Conservation (phyloP, 2,329 filamentous ascomycete genomes). For the Alternaria burnsii region DNA sequence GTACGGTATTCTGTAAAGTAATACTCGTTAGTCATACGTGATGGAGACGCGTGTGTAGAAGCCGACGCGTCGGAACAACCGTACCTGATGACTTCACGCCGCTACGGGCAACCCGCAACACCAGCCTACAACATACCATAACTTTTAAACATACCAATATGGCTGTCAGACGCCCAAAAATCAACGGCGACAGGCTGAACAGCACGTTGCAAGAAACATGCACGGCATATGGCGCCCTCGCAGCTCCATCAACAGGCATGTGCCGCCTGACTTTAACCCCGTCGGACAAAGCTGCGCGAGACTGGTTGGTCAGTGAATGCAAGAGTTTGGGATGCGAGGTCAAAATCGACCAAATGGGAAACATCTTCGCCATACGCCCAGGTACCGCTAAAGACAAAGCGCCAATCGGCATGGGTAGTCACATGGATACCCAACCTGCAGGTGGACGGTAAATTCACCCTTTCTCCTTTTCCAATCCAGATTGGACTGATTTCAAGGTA, state of each 20-base stretch:
- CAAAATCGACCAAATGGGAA: slow-evolving; percentile 49
- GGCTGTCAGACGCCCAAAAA: slow-evolving; percentile 14
- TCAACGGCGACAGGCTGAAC: slow-evolving; percentile 37
- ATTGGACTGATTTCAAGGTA: slow-evolving; percentile 8
- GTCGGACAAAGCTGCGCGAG: slow-evolving; percentile 40
- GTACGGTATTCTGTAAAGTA: slow-evolving; percentile 18
- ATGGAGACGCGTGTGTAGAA: not conserved
- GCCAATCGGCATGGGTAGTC: slow-evolving; percentile 52
- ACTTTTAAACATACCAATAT: slow-evolving; percentile 6
- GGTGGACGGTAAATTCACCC: slow-evolving; percentile 20
- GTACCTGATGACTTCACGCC: not conserved
- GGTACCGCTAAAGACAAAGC: slow-evolving; percentile 59
- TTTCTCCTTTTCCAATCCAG: too few species aligned
- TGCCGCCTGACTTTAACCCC: slow-evolving; percentile 68
- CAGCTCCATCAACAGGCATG: slow-evolving; percentile 69
- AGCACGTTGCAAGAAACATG: slow-evolving; percentile 38
- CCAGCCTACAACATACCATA: not conserved
- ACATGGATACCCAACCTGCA: slow-evolving; percentile 63
- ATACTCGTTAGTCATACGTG: slow-evolving; percentile 23
- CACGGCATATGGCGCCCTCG: slow-evolving; percentile 37
- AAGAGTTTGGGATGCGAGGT: slow-evolving; percentile 39
- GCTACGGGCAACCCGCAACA: not conserved
- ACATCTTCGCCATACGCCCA: slow-evolving; percentile 43
- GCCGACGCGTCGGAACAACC: slow-evolving; percentile 1
- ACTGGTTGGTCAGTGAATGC: slow-evolving; percentile 43